Percentiles rank a stretch among this genome's conserved stretches.
These are phyloP conservation scores for Suillus paluster DNA, from an alignment of 768 basidiomycete genomes.

Conservation along the genomic window DNA sequence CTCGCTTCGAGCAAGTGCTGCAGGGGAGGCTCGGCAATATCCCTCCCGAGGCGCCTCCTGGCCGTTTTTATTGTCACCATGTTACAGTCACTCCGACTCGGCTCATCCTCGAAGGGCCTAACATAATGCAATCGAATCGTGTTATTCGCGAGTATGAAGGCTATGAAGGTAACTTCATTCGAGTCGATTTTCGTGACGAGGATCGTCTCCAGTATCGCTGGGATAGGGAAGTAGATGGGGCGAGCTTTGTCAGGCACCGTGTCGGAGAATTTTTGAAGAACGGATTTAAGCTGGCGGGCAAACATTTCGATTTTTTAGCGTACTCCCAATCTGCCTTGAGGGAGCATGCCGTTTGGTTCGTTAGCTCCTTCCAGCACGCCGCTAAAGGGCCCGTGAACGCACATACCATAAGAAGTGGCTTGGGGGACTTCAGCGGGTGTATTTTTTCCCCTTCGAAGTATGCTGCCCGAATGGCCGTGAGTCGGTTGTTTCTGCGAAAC, in stretches of 20 bases:
- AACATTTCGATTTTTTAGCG: conserved; percentile 77
- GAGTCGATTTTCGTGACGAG: conserved; percentile 87
- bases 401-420: conserved; percentile 56
- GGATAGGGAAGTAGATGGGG: conserved; percentile 67
- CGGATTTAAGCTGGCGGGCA: conserved; percentile 74
- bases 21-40: conserved; percentile 20
- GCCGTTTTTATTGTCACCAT: conserved; percentile 70
- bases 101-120: conserved; percentile 77
- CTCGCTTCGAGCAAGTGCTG: conserved; percentile 50
- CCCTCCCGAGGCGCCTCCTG: conserved; percentile 30
- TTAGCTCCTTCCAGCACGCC: conserved; percentile 61
- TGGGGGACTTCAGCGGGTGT: conserved; percentile 72
- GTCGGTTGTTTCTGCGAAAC: conserved; percentile 2
- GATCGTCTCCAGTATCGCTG: conserved; percentile 75
- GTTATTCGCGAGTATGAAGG: conserved; percentile 71
- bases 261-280: conserved; percentile 61
- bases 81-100: conserved; percentile 80
- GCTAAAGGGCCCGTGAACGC: conserved; percentile 53
- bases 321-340: conserved; percentile 81
- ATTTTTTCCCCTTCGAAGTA: conserved; percentile 72
- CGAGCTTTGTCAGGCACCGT: conserved; percentile 56
- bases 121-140: conserved; percentile 75
- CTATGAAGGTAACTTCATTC: conserved; percentile 70
- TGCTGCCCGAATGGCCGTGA: conserved; percentile 72
- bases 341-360: conserved; percentile 84